A percentile compares a stretch with the other conserved stretches of the same genome.
These are phyloP conservation scores for Macadamia integrifolia DNA, from an alignment of 164 flowering plant genomes.

Conservation along the genomic window DNA sequence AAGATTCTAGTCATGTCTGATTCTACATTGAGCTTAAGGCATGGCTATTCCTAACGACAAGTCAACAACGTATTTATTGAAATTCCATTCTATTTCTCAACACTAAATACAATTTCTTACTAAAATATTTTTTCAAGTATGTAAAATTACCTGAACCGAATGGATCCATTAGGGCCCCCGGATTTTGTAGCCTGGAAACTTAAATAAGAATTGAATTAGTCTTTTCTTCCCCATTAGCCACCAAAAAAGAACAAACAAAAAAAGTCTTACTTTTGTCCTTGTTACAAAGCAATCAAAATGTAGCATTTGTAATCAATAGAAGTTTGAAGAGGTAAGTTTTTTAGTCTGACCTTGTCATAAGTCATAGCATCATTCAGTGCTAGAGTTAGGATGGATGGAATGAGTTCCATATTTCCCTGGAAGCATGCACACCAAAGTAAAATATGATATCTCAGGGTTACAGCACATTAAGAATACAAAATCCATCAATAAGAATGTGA, in stretches of 20 bases:
- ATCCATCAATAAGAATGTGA: not conserved
- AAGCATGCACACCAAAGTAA: conserved; percentile 6
- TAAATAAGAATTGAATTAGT: conserved; percentile 21
- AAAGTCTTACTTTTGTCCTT: not conserved
- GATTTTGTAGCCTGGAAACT: conserved; percentile 79
- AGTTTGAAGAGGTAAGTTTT: conserved; percentile 1
- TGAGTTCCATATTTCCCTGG: conserved; percentile 64
- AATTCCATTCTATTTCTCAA: not conserved
- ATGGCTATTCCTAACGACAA: not conserved
- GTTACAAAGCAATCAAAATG: not conserved
- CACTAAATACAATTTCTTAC: not conserved
- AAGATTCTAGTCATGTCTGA: too few species aligned
- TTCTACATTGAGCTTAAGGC: not conserved
- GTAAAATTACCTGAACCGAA: conserved; percentile 71
- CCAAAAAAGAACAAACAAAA: not conserved
- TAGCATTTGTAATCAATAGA: not conserved
- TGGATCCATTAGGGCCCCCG: conserved; percentile 95
- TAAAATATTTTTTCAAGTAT: not conserved
- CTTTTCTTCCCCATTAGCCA: not conserved
- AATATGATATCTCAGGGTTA: not conserved
- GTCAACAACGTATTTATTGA: not conserved
- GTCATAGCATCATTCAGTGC: conserved; percentile 80
- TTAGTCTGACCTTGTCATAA: conserved; percentile 74
- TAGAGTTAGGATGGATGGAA: conserved; percentile 66
- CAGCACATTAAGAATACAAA: not conserved